These are phyloP conservation scores for Dispira simplex DNA, from an alignment of 192 early-diverging fungal genomes.

Conservation along the genomic window DNA sequence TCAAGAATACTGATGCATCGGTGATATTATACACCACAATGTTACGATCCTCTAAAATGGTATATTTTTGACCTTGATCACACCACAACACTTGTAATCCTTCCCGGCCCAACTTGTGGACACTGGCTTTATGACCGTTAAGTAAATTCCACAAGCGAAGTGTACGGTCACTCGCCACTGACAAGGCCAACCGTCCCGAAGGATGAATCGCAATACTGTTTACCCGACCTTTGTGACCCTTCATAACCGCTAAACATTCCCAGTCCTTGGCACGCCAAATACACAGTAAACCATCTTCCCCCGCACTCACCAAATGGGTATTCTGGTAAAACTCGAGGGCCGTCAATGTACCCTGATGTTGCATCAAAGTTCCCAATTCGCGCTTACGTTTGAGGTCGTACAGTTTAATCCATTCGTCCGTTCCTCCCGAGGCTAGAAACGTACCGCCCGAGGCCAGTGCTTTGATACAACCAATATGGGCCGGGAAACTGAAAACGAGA, in stretches of 20 bases:
- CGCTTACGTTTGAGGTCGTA: constrained; percentile 77
- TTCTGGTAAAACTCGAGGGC: constrained; percentile 64
- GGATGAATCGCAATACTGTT: constrained; percentile 83
- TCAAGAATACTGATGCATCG: neutral
- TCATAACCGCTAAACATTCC: constrained; percentile 83
- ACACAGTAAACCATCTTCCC: constrained; percentile 77
- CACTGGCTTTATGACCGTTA: constrained; percentile 50
- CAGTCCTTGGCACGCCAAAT: constrained; percentile 93
- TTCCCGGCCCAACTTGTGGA: constrained; percentile 28
- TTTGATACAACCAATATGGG: constrained; percentile 92
- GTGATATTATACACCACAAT: constrained; percentile 36
- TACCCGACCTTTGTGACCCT: constrained; percentile 58
- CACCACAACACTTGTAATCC: constrained; percentile 38
- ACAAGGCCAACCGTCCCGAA: constrained; percentile 84
- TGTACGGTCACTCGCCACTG: constrained; percentile 55
- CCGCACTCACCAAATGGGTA: constrained; percentile 74
- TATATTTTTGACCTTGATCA: constrained; percentile 34
- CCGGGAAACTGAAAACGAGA: constrained; percentile 86
- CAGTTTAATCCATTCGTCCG: constrained; percentile 75
- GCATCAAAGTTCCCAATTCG: constrained; percentile 80
- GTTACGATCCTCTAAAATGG: constrained; percentile 36
- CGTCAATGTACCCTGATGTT: constrained; percentile 88
- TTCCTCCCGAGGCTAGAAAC: constrained; percentile 85
- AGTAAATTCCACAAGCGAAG: constrained; percentile 66
- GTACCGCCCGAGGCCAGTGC: constrained; percentile 57